A percentile compares a stretch with the other conserved stretches of the same genome.
These are phyloP conservation scores for Brasilioporus rufonigricans DNA, from an alignment of 768 basidiomycete species.

Conservation along the genomic window DNA sequence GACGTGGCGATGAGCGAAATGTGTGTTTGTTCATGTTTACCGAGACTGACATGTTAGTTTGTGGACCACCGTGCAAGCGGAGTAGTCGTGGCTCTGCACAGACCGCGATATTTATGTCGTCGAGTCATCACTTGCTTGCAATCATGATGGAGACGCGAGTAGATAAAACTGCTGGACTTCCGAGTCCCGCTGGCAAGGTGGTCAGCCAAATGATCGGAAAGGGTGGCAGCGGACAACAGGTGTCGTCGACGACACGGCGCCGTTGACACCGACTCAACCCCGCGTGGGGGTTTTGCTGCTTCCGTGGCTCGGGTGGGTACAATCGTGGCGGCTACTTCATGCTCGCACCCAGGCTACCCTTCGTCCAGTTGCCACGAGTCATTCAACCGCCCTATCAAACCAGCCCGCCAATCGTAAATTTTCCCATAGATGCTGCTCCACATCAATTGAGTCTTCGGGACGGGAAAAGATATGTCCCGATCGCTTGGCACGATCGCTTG, in stretches of 20 bases:
- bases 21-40: slow-evolving; percentile 19
- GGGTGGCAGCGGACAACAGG: not conserved
- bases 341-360: not conserved
- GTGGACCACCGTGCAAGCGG: no score
- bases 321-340: no score
- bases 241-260: not conserved
- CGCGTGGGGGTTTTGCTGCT: no score
- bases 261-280: no score
- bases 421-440: not conserved
- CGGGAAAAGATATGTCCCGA: not conserved
- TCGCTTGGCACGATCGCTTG: not conserved
- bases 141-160: not conserved
- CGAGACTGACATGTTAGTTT: no score
- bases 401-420: not conserved
- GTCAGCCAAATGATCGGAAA: not conserved
- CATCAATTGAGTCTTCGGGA: no score
- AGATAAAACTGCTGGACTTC: not conserved
- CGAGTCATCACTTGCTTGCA: not conserved
- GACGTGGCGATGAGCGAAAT: not conserved
- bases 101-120: not conserved
- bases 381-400: not conserved
- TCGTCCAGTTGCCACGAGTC: not conserved
- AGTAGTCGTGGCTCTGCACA: no score
- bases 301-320: no score
- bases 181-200: no score